Percentiles rank a stretch among this genome's conserved stretches.
Evolutionary conservation across 257 asterid genomes (phyloP).

Genomic region (Solanum sitiens): DNA sequence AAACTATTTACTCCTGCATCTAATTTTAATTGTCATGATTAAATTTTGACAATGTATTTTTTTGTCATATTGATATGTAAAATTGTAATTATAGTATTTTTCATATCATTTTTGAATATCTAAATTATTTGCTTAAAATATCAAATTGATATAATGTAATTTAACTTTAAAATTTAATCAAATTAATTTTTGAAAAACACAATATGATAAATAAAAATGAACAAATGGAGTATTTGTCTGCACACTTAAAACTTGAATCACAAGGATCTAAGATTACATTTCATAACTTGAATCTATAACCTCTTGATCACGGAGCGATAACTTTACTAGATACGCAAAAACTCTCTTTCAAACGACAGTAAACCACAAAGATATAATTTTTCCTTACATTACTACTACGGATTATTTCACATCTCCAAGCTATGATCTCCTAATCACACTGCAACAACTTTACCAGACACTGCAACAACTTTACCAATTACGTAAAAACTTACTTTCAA

Average conservation of each 20-base stretch:
- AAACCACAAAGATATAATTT: background rate
- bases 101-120: too few species aligned
- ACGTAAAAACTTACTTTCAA: background rate
- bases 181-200: too few species aligned
- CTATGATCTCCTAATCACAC: too few species aligned
- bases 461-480: background rate
- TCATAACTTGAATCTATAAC: background rate
- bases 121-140: too few species aligned
- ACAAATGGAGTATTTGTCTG: background rate
- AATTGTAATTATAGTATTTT: too few species aligned
- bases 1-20: background rate
- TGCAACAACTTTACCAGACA: accelerated
- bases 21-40: too few species aligned
- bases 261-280: background rate
- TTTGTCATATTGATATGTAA: too few species aligned
- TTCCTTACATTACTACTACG: too few species aligned
- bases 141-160: too few species aligned
- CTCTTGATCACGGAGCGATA: too few species aligned
- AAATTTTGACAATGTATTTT: too few species aligned
- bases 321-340: background rate
- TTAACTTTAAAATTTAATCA: background rate
- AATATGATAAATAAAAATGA: too few species aligned
- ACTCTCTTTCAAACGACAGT: background rate
- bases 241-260: background rate
- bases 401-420: background rate